Percentiles rank a stretch among this genome's conserved stretches.
phyloP scores from a whole-genome alignment of 768 basidiomycete genomes.

The Amanita phalloides region DNA sequence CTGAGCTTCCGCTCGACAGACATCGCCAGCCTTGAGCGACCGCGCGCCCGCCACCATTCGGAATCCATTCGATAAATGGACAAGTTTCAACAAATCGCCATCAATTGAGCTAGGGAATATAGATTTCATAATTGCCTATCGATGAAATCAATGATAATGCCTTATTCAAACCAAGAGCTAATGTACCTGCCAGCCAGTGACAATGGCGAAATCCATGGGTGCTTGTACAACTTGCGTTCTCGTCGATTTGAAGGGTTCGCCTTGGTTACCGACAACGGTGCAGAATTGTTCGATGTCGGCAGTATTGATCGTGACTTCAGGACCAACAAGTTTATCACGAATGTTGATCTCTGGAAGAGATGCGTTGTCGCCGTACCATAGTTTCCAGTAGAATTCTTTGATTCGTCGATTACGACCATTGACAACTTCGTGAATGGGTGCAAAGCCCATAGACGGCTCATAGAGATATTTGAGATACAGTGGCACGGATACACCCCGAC shows the following conservation, averaged over 20 bases:
- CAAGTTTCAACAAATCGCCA: conserved; percentile 90
- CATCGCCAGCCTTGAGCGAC: conserved; percentile 75
- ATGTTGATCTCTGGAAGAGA: conserved; percentile 70
- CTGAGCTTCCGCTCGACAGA: conserved; percentile 81
- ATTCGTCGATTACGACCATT: conserved; percentile 79
- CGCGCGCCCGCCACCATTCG: conserved; percentile 70
- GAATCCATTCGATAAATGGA: conserved; percentile 97
- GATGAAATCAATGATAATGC: conserved; percentile 6
- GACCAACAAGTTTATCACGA: conserved; percentile 75
- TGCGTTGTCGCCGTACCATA: conserved; percentile 92
- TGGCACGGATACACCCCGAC: conserved; percentile 64
- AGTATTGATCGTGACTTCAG: conserved; percentile 73
- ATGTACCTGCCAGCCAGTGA: conserved; percentile 93
- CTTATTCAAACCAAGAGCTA: background rate
- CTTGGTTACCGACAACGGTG: conserved; percentile 87
- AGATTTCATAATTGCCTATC: conserved; percentile 94
- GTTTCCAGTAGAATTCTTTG: conserved; percentile 96
- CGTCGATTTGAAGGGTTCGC: conserved; percentile 77
- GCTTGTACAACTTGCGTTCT: conserved; percentile 67
- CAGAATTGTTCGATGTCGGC: conserved; percentile 82
- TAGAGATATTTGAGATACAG: conserved; percentile 78
- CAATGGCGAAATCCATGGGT: conserved; percentile 98
- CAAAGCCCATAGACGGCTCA: conserved; percentile 78
- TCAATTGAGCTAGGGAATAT: conserved; percentile 92
- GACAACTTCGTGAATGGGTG: conserved; percentile 87